Evolutionary conservation across 1,139 yeast genomes (phyloP).

Genomic region (Debaryomyces fabryi): DNA sequence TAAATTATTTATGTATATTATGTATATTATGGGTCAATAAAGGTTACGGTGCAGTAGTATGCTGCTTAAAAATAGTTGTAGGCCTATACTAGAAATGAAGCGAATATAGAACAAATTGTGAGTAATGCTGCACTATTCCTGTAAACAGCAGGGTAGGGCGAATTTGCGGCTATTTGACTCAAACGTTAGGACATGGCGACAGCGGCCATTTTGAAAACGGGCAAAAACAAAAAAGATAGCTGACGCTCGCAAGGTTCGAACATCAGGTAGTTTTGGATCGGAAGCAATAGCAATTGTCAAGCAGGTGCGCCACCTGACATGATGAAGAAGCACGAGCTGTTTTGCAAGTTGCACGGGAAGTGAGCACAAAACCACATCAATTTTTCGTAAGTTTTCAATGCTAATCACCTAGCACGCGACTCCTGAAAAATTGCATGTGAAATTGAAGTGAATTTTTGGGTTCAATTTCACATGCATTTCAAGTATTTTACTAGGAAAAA

Average conservation of each 20-base stretch:
- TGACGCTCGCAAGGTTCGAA: not conserved
- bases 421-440: not conserved
- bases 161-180: conserved; percentile 7
- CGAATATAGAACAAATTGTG: not conserved
- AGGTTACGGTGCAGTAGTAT: not conserved
- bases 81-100: not conserved
- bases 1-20: conserved; percentile 5
- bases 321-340: not conserved
- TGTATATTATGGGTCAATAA: conserved; percentile 6
- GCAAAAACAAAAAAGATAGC: no score
- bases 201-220: not conserved
- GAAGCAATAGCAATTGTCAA: not conserved
- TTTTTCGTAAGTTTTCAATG: no score
- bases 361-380: not conserved
- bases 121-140: conserved; percentile 7
- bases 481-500: not conserved
- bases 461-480: not conserved
- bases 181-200: not conserved
- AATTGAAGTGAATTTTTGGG: not conserved
- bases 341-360: not conserved
- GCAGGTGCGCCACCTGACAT: not conserved
- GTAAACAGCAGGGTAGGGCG: not conserved
- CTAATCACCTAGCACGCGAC: no score
- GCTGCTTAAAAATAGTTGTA: not conserved
- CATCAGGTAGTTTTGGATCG: not conserved